Evolutionary conservation across 1,284 basidiomycete genomes (phyloP).

Genomic region (Tilletiopsis washingtonensis): DNA sequence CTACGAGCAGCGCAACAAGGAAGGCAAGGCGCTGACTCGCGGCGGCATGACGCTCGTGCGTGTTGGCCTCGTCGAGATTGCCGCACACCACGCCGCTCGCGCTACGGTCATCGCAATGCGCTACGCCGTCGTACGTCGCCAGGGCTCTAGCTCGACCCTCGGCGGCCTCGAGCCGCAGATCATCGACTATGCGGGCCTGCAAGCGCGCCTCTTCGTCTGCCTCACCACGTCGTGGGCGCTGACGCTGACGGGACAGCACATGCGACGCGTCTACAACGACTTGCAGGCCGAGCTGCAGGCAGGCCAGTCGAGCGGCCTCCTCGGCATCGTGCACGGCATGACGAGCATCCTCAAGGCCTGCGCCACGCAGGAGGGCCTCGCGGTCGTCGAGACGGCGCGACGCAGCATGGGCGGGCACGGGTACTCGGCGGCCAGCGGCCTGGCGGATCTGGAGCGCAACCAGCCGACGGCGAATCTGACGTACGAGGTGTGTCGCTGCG

Average conservation of each 20-base stretch:
- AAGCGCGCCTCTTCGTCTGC: constrained; percentile 26
- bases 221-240: constrained; percentile 27
- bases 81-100: constrained; percentile 26
- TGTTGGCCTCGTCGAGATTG: constrained; percentile 30
- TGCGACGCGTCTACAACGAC: constrained; percentile 21
- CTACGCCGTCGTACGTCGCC: constrained; percentile 25
- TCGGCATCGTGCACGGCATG: constrained; percentile 30
- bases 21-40: constrained; percentile 27
- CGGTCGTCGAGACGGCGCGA: constrained; percentile 23
- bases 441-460: constrained; percentile 28
- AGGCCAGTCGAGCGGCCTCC: constrained; percentile 15
- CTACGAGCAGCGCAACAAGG: constrained; percentile 22
- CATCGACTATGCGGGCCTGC: constrained; percentile 28
- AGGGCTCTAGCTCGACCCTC: constrained; percentile 18
- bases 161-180: constrained; percentile 26
- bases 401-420: constrained; percentile 34
- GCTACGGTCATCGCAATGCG: constrained; percentile 27
- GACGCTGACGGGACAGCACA: constrained; percentile 23
- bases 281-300: not conserved
- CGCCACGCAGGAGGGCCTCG: constrained; percentile 25
- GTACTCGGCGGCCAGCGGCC: constrained; percentile 23
- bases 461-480: constrained; percentile 34
- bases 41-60: constrained; percentile 35
- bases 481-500: too few species aligned
- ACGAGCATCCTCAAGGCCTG: constrained; percentile 33